Conservation (phyloP, 371 early-diverging fungal species). For the Coemansia sp. region DNA sequence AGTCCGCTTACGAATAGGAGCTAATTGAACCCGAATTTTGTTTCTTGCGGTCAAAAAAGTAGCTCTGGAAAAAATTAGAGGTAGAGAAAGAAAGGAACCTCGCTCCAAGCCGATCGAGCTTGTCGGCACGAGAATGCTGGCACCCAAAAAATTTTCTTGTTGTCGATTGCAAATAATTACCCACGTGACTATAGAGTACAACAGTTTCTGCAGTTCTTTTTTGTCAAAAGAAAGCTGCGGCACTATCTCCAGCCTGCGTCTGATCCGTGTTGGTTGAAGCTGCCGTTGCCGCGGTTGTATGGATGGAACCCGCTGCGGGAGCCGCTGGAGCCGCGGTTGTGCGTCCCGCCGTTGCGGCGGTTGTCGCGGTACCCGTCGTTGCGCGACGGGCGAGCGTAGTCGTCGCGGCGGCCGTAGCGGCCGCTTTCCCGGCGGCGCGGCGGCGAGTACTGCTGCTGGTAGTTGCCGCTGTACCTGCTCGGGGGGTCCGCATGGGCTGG, state of each 20-base stretch:
- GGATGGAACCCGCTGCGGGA: slow-evolving; percentile 22
- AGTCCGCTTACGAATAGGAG: not conserved
- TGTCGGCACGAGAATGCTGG: too few relatives aligned
- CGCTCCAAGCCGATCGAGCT: too few relatives aligned
- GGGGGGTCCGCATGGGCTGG: not conserved
- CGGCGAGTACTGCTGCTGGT: slow-evolving; percentile 40
- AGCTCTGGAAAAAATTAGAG: not conserved
- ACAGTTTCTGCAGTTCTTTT: too few relatives aligned
- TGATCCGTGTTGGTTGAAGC: slow-evolving; percentile 8
- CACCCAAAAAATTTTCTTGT: slow-evolving; percentile 1
- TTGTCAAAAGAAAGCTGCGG: too few relatives aligned
- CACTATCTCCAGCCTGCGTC: slow-evolving; percentile 30
- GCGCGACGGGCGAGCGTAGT: not conserved
- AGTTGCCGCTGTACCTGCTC: slow-evolving; percentile 8
- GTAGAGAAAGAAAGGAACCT: not conserved
- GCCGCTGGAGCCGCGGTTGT: not conserved
- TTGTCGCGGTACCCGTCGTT: slow-evolving; percentile 11
- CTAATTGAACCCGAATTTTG: too few relatives aligned
- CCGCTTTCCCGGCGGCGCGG: slow-evolving; percentile 22
- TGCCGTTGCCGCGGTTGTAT: slow-evolving; percentile 20
- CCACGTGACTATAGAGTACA: slow-evolving; percentile 4
- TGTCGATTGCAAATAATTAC: too few relatives aligned
- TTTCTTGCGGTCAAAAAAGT: not conserved
- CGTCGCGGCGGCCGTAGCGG: slow-evolving; percentile 24
- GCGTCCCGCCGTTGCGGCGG: slow-evolving; percentile 8